Evolutionary conservation across 192 early-diverging fungal species (phyloP).

Genomic region (Rhizophagus clarus): DNA sequence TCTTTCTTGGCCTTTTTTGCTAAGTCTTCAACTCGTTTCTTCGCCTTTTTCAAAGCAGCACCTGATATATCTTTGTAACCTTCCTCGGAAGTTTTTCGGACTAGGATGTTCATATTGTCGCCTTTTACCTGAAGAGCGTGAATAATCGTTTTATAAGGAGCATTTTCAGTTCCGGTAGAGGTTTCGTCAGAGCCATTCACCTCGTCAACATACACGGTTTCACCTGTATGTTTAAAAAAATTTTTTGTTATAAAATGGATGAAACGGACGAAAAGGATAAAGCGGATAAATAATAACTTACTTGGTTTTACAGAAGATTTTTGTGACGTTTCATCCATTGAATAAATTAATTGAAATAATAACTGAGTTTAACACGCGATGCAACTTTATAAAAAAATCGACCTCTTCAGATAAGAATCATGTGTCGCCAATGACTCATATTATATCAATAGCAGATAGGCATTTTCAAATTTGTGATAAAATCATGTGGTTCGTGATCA

Average conservation of each 20-base stretch:
- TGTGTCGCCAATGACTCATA: too few relatives aligned
- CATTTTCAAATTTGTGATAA: too few relatives aligned
- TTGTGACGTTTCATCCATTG: too few relatives aligned
- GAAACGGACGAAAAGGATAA: too few relatives aligned
- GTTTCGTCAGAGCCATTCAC: conserved; percentile 77
- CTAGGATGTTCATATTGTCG: conserved; percentile 57
- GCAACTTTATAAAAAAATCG: too few relatives aligned
- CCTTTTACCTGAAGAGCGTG: conserved; percentile 68
- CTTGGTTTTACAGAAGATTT: too few relatives aligned
- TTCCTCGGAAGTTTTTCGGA: conserved; percentile 73
- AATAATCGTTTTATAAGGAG: conserved; percentile 79
- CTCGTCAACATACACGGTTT: conserved; percentile 75
- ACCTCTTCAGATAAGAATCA: too few relatives aligned
- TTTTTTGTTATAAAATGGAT: neutral
- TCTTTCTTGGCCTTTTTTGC: conserved; percentile 81
- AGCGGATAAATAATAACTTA: too few relatives aligned
- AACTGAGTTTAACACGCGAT: too few relatives aligned
- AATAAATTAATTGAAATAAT: too few relatives aligned
- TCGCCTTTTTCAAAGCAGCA: conserved; percentile 91
- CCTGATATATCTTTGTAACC: conserved; percentile 79
- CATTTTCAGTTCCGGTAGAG: conserved; percentile 70
- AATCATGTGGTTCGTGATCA: too few relatives aligned
- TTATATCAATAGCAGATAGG: too few relatives aligned
- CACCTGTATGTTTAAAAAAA: neutral
- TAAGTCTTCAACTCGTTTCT: conserved; percentile 66